phyloP scores from a whole-genome alignment of 208 protist species.

The Naegleria fowleri region DNA sequence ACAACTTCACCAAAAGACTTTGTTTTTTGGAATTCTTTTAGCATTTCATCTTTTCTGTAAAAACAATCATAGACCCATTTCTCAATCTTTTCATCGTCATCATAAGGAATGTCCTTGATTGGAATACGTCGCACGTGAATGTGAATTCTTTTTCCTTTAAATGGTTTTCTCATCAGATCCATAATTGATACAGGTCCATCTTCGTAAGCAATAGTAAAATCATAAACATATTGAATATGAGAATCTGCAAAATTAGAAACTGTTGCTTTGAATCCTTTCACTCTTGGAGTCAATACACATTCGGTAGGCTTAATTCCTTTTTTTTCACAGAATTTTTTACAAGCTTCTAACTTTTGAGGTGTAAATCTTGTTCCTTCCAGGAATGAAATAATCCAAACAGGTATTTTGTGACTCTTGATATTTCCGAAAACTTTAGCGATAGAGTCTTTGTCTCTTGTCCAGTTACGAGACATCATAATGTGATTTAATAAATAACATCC shows the following conservation, averaged over 20 bases:
- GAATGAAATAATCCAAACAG: neutral
- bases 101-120: neutral
- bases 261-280: neutral
- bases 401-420: neutral
- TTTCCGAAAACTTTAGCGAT: neutral
- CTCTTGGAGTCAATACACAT: neutral
- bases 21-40: neutral
- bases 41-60: neutral
- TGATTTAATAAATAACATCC: neutral
- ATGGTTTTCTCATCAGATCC: neutral
- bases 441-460: neutral
- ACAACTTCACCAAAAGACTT: neutral
- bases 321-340: neutral
- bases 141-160: neutral
- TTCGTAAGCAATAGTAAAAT: constrained; percentile 16
- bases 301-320: neutral
- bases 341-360: neutral
- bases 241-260: neutral
- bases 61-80: constrained; percentile 8
- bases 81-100: neutral
- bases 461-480: neutral
- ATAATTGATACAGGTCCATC: neutral
- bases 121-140: neutral
- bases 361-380: constrained; percentile 20
- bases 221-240: neutral